phyloP scores from a whole-genome alignment of 148 eudicot genomes.

The Fagopyrum esculentum region DNA sequence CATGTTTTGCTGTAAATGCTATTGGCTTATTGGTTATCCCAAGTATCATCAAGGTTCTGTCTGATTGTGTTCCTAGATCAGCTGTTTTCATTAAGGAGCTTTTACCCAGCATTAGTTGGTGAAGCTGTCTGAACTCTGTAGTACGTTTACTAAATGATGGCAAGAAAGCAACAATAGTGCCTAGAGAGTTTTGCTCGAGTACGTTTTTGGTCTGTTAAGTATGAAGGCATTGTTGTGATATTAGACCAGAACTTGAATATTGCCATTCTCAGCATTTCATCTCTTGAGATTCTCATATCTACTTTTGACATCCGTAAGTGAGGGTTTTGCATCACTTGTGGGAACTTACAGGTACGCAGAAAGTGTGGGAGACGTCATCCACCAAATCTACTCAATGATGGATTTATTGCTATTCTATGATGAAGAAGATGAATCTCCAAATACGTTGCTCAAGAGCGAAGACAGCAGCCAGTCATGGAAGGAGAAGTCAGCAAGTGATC shows the following conservation, averaged over 20 bases:
- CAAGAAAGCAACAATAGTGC: background rate
- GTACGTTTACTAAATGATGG: background rate
- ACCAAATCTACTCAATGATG: conserved; percentile 53
- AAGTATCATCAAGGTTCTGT: no score
- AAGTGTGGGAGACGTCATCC: conserved; percentile 51
- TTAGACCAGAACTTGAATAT: no score
- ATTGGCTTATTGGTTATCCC: no score
- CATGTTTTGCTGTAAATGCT: no score
- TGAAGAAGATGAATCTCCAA: conserved; percentile 62
- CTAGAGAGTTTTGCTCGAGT: background rate
- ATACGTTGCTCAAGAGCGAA: conserved; percentile 62
- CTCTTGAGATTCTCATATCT: background rate
- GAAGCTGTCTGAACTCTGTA: no score
- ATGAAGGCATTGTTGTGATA: no score
- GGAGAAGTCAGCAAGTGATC: conserved; percentile 25
- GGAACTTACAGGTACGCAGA: conserved; percentile 48
- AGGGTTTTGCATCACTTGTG: background rate
- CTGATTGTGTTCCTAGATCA: no score
- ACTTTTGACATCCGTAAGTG: no score
- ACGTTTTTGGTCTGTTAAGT: background rate
- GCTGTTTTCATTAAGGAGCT: no score
- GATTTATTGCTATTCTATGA: conserved; percentile 75
- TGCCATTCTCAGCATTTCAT: no score
- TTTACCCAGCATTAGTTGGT: no score
- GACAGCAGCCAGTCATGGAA: conserved; percentile 88